Percentiles rank a stretch among this genome's conserved stretches.
phyloP scores from a whole-genome alignment of 2,329 filamentous ascomycete species.

The Pseudocercospora ulei region DNA sequence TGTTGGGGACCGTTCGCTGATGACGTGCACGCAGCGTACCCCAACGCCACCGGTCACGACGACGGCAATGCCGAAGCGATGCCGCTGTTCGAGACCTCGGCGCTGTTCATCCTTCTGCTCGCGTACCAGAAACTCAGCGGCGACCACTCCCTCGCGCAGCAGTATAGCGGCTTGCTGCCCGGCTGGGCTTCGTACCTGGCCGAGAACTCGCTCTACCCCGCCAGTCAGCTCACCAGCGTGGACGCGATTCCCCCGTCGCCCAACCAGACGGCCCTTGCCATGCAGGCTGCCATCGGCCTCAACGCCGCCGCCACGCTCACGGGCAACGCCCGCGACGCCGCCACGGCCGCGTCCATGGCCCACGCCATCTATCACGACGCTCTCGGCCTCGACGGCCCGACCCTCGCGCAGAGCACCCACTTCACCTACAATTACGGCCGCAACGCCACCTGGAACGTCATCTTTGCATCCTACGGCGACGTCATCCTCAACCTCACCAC shows the following conservation, averaged over 20 bases:
- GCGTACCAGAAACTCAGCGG: constrained; percentile 48
- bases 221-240: constrained; percentile 49
- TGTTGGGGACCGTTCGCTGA: neutral
- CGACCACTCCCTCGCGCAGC: constrained; percentile 41
- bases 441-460: constrained; percentile 32
- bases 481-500: constrained; percentile 38
- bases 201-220: constrained; percentile 45
- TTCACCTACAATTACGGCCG: constrained; percentile 43
- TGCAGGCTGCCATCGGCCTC: constrained; percentile 32
- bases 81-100: constrained; percentile 40
- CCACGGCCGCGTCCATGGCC: constrained; percentile 18
- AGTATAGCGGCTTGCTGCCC: constrained; percentile 45
- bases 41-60: constrained; percentile 28
- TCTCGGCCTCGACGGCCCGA: constrained; percentile 22
- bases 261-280: constrained; percentile 36
- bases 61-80: constrained; percentile 43
- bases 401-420: constrained; percentile 29
- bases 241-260: constrained; percentile 48
- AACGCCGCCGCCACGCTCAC: constrained; percentile 37
- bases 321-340: constrained; percentile 40
- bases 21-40: constrained; percentile 14
- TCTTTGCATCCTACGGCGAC: constrained; percentile 48
- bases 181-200: constrained; percentile 48
- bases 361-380: constrained; percentile 22
- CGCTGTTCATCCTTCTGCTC: constrained; percentile 47